Conservation (phyloP, 495 filamentous ascomycete species). For the Penicillium bialowiezense region DNA sequence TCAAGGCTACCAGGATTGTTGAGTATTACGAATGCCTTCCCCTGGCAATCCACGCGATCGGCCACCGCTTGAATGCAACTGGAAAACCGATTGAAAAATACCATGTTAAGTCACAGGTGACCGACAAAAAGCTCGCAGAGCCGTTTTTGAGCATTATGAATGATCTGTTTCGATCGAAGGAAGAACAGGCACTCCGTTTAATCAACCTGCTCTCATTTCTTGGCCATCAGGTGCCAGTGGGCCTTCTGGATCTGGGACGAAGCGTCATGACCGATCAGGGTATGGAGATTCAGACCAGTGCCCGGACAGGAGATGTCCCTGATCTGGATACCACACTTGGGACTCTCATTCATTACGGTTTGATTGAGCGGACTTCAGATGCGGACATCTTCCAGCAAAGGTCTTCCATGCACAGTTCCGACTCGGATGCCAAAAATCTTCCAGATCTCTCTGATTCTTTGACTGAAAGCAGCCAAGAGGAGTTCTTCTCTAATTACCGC, state of each 20-base stretch:
- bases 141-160: slow-evolving; percentile 71
- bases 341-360: slow-evolving; percentile 65
- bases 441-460: slow-evolving; percentile 35
- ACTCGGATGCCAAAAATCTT: slow-evolving; percentile 20
- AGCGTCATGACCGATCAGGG: slow-evolving; percentile 53
- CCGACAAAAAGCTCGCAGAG: slow-evolving; percentile 63
- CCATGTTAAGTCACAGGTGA: slow-evolving; percentile 62
- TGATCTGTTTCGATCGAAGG: slow-evolving; percentile 59
- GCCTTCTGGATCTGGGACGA: slow-evolving; percentile 66
- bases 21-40: slow-evolving; percentile 69
- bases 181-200: slow-evolving; percentile 64
- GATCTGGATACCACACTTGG: slow-evolving; percentile 68
- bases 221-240: slow-evolving; percentile 70
- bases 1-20: slow-evolving; percentile 63
- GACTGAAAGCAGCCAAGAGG: slow-evolving; percentile 49
- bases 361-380: slow-evolving; percentile 57
- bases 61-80: slow-evolving; percentile 69
- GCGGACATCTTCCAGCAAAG: slow-evolving; percentile 37
- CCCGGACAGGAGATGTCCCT: slow-evolving; percentile 49
- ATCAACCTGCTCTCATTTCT: slow-evolving; percentile 75
- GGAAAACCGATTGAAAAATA: slow-evolving; percentile 69
- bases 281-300: slow-evolving; percentile 45
- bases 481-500: slow-evolving; percentile 38
- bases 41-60: slow-evolving; percentile 75
- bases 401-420: slow-evolving; percentile 17